Evolutionary conservation across 805 yeast species (phyloP).

Genomic region (Blastobotrys mokoenaii): DNA sequence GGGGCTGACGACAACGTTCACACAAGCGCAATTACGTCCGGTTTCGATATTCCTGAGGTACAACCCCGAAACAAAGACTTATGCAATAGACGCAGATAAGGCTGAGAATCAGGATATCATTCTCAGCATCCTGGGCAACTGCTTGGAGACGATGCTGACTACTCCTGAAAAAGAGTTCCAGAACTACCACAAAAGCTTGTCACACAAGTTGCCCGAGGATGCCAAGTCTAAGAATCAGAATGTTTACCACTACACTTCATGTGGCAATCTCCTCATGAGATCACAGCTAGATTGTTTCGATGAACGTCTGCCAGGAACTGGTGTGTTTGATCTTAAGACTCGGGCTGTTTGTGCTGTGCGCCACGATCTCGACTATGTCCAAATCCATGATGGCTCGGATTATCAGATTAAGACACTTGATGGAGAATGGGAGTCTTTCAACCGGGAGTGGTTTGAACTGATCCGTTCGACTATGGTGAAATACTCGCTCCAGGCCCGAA

Average conservation of each 20-base stretch:
- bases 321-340: constrained; percentile 86
- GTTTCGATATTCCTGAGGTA: constrained; percentile 49
- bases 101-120: constrained; percentile 58
- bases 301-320: constrained; percentile 72
- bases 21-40: constrained; percentile 43
- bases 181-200: constrained; percentile 26
- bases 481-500: constrained; percentile 83
- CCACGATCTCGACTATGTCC: constrained; percentile 59
- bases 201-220: constrained; percentile 10
- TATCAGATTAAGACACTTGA: constrained; percentile 55
- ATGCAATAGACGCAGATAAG: constrained; percentile 65
- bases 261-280: constrained; percentile 67
- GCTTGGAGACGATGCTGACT: constrained; percentile 69
- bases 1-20: constrained; percentile 26
- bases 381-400: constrained; percentile 47
- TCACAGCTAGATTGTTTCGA: constrained; percentile 88
- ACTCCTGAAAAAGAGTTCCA: constrained; percentile 46
- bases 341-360: constrained; percentile 85
- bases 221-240: constrained; percentile 3
- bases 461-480: constrained; percentile 70
- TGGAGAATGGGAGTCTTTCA: constrained; percentile 74
- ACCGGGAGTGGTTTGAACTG: constrained; percentile 70
- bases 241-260: constrained; percentile 65
- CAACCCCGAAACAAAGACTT: constrained; percentile 34
- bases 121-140: constrained; percentile 67